These are phyloP conservation scores for Selaginella tamariscina DNA, from an alignment of 75 land plant species.

Conservation along the genomic window DNA sequence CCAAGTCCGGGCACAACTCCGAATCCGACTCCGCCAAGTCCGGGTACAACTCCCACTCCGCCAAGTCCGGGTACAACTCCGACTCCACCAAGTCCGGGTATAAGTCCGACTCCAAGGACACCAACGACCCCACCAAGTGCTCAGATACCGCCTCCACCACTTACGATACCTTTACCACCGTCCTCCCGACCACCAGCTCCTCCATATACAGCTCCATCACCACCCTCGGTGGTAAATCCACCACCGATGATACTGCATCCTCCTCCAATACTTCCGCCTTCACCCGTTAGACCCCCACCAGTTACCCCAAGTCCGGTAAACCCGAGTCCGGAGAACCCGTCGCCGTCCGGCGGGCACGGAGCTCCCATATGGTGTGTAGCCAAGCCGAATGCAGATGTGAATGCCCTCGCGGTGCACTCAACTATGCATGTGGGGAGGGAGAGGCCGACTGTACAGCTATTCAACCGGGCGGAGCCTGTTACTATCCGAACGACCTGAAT, in stretches of 20 bases:
- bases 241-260: not conserved
- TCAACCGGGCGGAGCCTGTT: constrained; percentile 43
- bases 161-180: too few species aligned
- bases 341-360: not conserved
- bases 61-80: too few species aligned
- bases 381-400: constrained; percentile 10
- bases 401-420: not conserved
- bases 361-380: constrained; percentile 4
- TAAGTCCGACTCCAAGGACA: too few species aligned
- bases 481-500: constrained; percentile 31
- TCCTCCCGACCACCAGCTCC: not conserved
- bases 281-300: not conserved
- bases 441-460: constrained; percentile 42
- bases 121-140: too few species aligned
- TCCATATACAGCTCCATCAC: not conserved
- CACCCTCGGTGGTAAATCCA: not conserved
- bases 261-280: not conserved
- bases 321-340: not conserved
- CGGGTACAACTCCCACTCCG: too few species aligned
- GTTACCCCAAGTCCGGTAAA: not conserved
- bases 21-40: too few species aligned
- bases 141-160: too few species aligned
- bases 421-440: constrained; percentile 48
- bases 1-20: too few species aligned
- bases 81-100: too few species aligned